A percentile compares a stretch with the other conserved stretches of the same genome.
Evolutionary conservation across 257 asterid genomes (phyloP).

Genomic region (Thymus mandschuricus): DNA sequence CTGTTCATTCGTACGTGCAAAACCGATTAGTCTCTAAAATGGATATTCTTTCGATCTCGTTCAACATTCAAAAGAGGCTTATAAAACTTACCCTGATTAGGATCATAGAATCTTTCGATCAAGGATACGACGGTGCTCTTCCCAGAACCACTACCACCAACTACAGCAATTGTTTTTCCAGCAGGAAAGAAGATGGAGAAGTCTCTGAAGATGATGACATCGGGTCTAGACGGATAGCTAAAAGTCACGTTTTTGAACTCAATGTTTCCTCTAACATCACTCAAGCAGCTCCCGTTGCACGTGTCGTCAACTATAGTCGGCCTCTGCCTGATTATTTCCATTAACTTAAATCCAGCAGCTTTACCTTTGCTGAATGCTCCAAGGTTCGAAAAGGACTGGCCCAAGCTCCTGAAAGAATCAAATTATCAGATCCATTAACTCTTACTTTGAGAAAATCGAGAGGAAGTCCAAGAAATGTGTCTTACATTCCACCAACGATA

Average conservation of each 20-base stretch:
- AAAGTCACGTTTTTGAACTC: constrained; percentile 89
- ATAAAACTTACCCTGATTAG: constrained; percentile 70
- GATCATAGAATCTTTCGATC: constrained; percentile 95
- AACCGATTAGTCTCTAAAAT: constrained; percentile 6
- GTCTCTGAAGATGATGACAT: constrained; percentile 85
- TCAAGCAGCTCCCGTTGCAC: constrained; percentile 51
- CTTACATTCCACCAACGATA: constrained; percentile 99
- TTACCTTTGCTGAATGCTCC: constrained; percentile 98
- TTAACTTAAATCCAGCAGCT: constrained; percentile 88
- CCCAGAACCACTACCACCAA: constrained; percentile 99
- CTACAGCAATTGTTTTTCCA: constrained; percentile 95
- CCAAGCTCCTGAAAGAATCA: constrained; percentile 82
- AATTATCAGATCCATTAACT: constrained; percentile 23
- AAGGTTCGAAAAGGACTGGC: constrained; percentile 94
- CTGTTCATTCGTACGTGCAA: constrained; percentile 42
- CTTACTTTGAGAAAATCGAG: background rate
- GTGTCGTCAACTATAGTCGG: constrained; percentile 78
- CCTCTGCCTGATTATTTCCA: constrained; percentile 87
- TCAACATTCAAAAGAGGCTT: background rate
- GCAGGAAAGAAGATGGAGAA: constrained; percentile 97
- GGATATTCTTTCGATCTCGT: background rate
- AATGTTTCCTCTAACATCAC: constrained; percentile 79
- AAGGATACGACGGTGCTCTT: constrained; percentile 95
- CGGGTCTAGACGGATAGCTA: constrained; percentile 97
- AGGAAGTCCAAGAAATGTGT: constrained; percentile 14